phyloP scores from a whole-genome alignment of 1,284 basidiomycete species.

The Malassezia equina region DNA sequence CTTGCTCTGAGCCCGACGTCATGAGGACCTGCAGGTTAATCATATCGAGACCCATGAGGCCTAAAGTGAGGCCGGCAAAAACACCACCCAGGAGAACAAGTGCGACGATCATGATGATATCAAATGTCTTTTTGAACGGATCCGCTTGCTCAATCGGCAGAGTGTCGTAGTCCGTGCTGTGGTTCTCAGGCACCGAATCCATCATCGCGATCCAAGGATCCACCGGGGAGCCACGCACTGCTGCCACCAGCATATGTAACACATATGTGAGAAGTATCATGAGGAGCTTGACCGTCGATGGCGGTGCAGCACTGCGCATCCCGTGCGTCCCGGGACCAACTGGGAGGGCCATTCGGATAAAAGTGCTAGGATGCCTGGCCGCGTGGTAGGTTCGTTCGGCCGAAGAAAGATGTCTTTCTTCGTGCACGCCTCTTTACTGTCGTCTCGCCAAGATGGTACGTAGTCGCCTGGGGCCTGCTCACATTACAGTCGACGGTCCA shows the following conservation, averaged over 20 bases:
- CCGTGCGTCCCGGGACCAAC: not conserved
- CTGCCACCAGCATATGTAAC: not conserved
- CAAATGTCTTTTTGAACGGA: conserved; percentile 1
- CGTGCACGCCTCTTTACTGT: not conserved
- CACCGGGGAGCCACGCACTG: conserved; percentile 12
- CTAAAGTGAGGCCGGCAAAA: conserved; percentile 63
- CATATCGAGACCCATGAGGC: conserved; percentile 87
- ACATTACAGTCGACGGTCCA: conserved; percentile 30
- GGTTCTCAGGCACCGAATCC: not conserved
- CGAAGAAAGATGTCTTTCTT: conserved; percentile 6
- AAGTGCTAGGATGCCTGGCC: not conserved
- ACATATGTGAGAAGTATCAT: conserved; percentile 6
- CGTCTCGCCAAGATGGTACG: conserved; percentile 13
- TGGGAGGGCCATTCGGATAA: not conserved
- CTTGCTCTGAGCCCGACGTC: conserved; percentile 63
- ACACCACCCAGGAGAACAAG: conserved; percentile 49
- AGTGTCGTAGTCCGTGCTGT: not conserved
- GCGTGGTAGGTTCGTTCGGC: not conserved
- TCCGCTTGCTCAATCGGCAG: conserved; percentile 1
- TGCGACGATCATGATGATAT: conserved; percentile 4
- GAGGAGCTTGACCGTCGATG: not conserved
- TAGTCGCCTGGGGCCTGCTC: not conserved
- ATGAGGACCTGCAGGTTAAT: conserved; percentile 77
- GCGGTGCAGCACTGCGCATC: not conserved
- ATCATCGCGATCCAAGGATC: not conserved